A percentile compares a stretch with the other conserved stretches of the same genome.
Conservation (phyloP, 805 yeast species). For the Candida orba region DNA sequence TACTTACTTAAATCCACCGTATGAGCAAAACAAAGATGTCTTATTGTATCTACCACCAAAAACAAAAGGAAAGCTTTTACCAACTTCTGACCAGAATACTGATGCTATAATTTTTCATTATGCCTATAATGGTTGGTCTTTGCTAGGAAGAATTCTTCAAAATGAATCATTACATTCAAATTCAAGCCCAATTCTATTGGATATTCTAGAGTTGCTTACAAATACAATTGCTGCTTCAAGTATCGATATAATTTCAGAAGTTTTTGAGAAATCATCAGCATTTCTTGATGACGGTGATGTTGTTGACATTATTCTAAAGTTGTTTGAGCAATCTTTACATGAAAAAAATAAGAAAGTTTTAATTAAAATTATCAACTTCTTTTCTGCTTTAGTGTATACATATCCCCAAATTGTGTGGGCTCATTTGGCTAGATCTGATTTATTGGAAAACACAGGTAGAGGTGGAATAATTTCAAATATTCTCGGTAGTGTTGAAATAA, state of each 20-base stretch:
- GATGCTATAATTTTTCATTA: slow-evolving; percentile 58
- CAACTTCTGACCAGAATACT: slow-evolving; percentile 34
- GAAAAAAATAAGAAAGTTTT: slow-evolving; percentile 42
- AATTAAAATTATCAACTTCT: slow-evolving; percentile 39
- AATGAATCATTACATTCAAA: slow-evolving; percentile 34
- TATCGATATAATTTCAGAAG: slow-evolving; percentile 33
- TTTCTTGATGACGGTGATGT: slow-evolving; percentile 53
- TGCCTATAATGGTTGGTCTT: slow-evolving; percentile 80
- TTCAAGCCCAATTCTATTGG: slow-evolving; percentile 36
- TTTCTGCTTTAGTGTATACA: slow-evolving; percentile 39
- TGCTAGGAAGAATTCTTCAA: slow-evolving; percentile 71
- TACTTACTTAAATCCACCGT: slow-evolving; percentile 49
- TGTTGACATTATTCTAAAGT: slow-evolving; percentile 51
- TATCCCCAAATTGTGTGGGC: slow-evolving; percentile 74
- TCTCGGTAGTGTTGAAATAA: slow-evolving; percentile 67
- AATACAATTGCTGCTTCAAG: slow-evolving; percentile 36
- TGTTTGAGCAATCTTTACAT: slow-evolving; percentile 64
- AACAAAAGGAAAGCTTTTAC: slow-evolving; percentile 66
- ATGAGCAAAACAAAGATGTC: slow-evolving; percentile 39
- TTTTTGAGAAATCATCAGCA: slow-evolving; percentile 28
- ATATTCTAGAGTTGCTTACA: slow-evolving; percentile 45
- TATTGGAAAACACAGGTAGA: slow-evolving; percentile 53
- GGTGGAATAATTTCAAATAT: slow-evolving; percentile 59
- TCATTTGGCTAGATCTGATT: slow-evolving; percentile 56
- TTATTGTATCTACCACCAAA: slow-evolving; percentile 41